Percentiles rank a stretch among this genome's conserved stretches.
Conservation (phyloP, 768 basidiomycete species). For the Leccinum disarticulatum region DNA sequence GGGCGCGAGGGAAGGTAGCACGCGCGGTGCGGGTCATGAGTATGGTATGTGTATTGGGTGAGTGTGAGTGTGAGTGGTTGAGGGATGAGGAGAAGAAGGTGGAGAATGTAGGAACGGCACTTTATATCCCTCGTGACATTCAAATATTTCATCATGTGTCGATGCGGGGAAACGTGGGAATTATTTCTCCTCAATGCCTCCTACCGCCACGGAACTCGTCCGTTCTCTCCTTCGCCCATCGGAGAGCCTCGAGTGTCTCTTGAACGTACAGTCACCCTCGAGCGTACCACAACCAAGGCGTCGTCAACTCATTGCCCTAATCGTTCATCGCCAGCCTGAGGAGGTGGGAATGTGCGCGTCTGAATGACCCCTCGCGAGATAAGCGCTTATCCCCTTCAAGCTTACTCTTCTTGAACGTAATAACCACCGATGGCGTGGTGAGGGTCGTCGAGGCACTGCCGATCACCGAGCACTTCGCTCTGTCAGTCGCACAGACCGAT, state of each 20-base stretch:
- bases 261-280: conserved; percentile 37
- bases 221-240: conserved; percentile 37
- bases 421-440: neutral
- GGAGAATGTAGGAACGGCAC: neutral
- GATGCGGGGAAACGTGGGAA: conserved; percentile 2
- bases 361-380: neutral
- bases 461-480: conserved; percentile 52
- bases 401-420: conserved; percentile 17
- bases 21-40: conserved; percentile 82
- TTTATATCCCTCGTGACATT: conserved; percentile 23
- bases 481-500: conserved; percentile 57
- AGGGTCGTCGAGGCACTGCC: conserved; percentile 37
- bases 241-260: conserved; percentile 44
- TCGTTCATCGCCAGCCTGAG: conserved; percentile 42
- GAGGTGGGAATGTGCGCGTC: conserved; percentile 52
- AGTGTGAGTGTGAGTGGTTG: conserved; percentile 10
- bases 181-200: neutral
- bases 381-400: conserved; percentile 14
- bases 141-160: neutral
- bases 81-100: neutral
- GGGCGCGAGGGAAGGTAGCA: conserved; percentile 66
- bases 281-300: neutral
- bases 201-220: conserved; percentile 10
- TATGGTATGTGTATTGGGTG: too few relatives aligned
- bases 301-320: conserved; percentile 40